A percentile compares a stretch with the other conserved stretches of the same genome.
Evolutionary conservation across 1,284 basidiomycete genomes (phyloP).

Genomic region (Paramarasmius palmivorus): DNA sequence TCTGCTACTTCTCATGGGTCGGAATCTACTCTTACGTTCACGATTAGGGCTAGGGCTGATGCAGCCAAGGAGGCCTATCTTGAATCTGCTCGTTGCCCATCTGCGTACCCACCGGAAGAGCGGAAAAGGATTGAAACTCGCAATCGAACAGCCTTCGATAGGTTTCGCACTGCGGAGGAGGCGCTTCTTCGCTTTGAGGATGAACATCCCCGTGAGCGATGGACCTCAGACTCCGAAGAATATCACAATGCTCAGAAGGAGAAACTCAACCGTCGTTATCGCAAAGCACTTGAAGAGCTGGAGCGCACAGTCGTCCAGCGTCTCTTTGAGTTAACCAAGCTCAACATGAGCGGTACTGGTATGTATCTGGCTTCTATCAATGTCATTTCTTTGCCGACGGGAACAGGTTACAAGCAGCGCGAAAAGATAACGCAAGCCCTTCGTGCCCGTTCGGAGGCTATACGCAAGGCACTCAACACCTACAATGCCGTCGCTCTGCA

Average conservation of each 20-base stretch:
- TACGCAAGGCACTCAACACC: conserved; percentile 23
- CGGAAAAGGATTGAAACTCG: too few species aligned
- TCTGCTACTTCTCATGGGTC: too few species aligned
- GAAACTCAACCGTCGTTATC: conserved; percentile 13
- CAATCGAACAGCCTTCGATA: too few species aligned
- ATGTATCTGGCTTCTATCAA: background rate
- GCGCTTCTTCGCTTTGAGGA: too few species aligned
- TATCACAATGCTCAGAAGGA: conserved; percentile 18
- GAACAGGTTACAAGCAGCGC: conserved; percentile 30
- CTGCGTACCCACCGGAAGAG: too few species aligned
- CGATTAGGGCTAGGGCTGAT: too few species aligned
- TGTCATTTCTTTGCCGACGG: background rate
- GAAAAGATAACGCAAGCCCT: conserved; percentile 27
- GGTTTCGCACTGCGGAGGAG: too few species aligned
- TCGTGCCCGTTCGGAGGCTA: conserved; percentile 21
- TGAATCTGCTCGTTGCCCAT: too few species aligned
- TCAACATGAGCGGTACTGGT: conserved; percentile 4
- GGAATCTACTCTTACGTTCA: too few species aligned
- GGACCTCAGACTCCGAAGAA: too few species aligned
- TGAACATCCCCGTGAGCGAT: too few species aligned
- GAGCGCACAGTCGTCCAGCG: conserved; percentile 22
- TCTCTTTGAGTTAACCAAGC: conserved; percentile 23
- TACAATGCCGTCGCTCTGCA: conserved; percentile 28
- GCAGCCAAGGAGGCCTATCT: too few species aligned
- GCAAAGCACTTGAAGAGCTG: conserved; percentile 19